Evolutionary conservation across 192 early-diverging fungal species (phyloP).

Genomic region (Backusella macrospora): DNA sequence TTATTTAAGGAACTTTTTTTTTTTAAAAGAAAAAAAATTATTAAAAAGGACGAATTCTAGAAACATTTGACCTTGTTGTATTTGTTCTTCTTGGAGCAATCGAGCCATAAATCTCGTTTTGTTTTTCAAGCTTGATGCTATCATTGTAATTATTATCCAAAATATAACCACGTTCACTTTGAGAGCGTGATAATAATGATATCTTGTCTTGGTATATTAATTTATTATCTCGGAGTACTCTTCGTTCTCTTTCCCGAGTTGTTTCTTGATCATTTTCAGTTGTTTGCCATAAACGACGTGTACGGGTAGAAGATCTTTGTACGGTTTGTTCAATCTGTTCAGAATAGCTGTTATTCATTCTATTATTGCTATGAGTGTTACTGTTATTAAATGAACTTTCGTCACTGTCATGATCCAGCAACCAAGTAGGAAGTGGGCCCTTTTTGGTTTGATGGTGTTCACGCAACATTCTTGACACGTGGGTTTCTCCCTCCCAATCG

Average conservation of each 20-base stretch:
- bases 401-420: constrained; percentile 9
- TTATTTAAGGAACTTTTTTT: neutral
- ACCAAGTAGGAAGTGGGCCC: constrained; percentile 34
- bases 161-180: neutral
- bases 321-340: neutral
- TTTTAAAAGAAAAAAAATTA: neutral
- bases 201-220: neutral
- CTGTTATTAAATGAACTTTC: neutral
- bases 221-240: neutral
- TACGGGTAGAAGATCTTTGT: neutral
- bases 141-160: neutral
- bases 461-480: constrained; percentile 54
- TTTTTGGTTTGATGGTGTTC: constrained; percentile 54
- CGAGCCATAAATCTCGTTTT: neutral
- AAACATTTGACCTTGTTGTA: neutral
- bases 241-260: neutral
- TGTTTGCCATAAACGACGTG: constrained; percentile 11
- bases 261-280: neutral
- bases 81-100: constrained; percentile 15
- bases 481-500: constrained; percentile 56
- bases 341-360: neutral
- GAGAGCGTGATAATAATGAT: constrained; percentile 5
- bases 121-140: neutral
- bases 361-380: neutral
- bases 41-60: neutral